Conservation (phyloP, 2,329 filamentous ascomycete genomes). For the Epichloe sibirici region DNA sequence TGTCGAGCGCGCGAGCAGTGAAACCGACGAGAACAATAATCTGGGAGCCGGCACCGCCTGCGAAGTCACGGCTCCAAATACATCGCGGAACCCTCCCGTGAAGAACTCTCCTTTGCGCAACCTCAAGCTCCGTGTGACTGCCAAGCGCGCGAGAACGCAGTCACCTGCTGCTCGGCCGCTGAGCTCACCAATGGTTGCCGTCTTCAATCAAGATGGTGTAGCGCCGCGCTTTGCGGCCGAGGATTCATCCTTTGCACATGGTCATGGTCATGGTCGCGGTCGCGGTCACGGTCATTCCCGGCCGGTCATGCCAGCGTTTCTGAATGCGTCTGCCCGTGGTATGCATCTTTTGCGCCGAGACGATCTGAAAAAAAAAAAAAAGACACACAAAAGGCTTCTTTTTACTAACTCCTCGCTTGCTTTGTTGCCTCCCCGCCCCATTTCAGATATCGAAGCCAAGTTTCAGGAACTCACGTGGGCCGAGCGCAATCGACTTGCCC, state of each 20-base stretch:
- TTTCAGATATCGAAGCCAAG: slow-evolving; percentile 34
- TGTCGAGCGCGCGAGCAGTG: slow-evolving; percentile 21
- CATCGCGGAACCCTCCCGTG: slow-evolving; percentile 13
- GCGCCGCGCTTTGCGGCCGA: slow-evolving; percentile 14
- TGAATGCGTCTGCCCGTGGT: slow-evolving; percentile 26
- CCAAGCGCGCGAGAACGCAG: slow-evolving; percentile 33
- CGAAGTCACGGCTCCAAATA: slow-evolving; percentile 4
- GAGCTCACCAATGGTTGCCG: slow-evolving; percentile 18
- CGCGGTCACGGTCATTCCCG: slow-evolving; percentile 5
- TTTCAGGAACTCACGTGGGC: slow-evolving; percentile 42
- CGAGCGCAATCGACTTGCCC: slow-evolving; percentile 35
- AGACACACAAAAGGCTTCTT: background rate
- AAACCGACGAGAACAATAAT: slow-evolving; percentile 14
- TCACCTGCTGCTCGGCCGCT: slow-evolving; percentile 24
- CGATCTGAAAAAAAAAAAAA: background rate
- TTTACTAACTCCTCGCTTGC: background rate
- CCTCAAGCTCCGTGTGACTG: slow-evolving; percentile 31
- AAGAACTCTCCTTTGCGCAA: slow-evolving; percentile 31
- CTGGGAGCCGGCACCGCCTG: background rate
- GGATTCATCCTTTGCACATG: slow-evolving; percentile 3
- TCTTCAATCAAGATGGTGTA: slow-evolving; percentile 26
- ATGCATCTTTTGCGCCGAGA: background rate
- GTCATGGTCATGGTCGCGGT: background rate
- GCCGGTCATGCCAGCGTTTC: slow-evolving; percentile 26
- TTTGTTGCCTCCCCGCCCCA: background rate